Base-by-base conservation (phyloP, 176 grass and related monocot genomes). In the Rhynchospora pubera region DNA sequence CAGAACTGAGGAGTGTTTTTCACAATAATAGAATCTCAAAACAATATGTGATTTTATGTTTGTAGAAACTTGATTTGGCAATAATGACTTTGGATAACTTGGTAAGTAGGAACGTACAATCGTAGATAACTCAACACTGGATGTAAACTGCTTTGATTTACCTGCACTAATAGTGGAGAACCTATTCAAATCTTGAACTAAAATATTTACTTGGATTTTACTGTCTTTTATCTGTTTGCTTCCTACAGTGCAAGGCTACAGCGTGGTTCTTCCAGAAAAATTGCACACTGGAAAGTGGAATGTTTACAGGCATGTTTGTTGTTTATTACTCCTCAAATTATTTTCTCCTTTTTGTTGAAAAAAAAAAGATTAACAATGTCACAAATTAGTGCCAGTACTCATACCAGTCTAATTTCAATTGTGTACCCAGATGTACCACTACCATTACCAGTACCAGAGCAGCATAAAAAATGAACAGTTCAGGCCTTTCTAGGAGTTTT, bases 241-340 rank as follows among this genome's bases (percentile, higher is more conserved):
- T 80, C n/a, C 52, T 87, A 72, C 92, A 98, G 95, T 63, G 77
- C 95, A 94, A 80, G 89, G 92, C 23, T 98, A 94, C 87, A 92
- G 95, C 60, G 89, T 69, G 66, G 74, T 94, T 82, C 90, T 98
- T 64, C 95, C 95, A 16, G 95, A 98, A 84, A 98, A 93, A 83
- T 85, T 98, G 85, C 95, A 94, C 42, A 98, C 87, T 80, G 95
- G 92, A 80, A 98, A 94, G 76, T 98, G 95, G 92, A 93, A 98
- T 83, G 95, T 98, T 43, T 94, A 98, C 81, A 90, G 95, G 95
- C 92, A 87, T 13, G 84, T 3, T 65, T 39, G 82, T 77, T 72
- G 50, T 51, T 77, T 51, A 28, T 28, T 28, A 28, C 1, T 83
- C 28, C 45, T 57, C 43, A 12, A 39, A 34, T 75, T 64, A 23